Conservation (phyloP, 805 yeast species). For the Starmerella sirachaensis region DNA sequence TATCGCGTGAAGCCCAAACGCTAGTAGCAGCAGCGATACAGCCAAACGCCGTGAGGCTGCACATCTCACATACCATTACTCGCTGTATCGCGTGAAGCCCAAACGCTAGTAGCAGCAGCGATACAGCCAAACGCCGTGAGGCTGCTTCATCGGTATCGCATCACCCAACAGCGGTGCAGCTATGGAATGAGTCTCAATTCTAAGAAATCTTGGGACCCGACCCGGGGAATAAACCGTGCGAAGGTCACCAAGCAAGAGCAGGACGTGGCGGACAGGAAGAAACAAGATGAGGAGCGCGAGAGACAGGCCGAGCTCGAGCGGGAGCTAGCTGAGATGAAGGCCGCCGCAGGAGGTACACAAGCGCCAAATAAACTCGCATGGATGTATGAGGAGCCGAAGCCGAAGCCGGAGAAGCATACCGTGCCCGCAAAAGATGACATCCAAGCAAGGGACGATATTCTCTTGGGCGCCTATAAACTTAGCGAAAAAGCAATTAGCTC, state of each 20-base stretch:
- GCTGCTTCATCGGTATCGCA: no score
- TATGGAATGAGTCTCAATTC: conserved; percentile 41
- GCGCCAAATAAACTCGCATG: conserved; percentile 42
- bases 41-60: no score
- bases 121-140: no score
- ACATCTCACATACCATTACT: no score
- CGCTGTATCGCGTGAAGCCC: no score
- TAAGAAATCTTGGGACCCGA: conserved; percentile 96
- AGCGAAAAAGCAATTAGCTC: background rate
- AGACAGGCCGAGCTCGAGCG: conserved; percentile 52
- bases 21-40: no score
- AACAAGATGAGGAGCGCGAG: conserved; percentile 49
- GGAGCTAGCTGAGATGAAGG: conserved; percentile 42
- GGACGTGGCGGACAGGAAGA: conserved; percentile 57
- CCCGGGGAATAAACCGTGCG: conserved; percentile 67
- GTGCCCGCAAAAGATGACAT: background rate
- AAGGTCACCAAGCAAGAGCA: conserved; percentile 78
- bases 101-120: no score
- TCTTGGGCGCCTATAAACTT: background rate
- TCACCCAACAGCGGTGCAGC: no score
- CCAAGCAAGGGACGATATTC: no score
- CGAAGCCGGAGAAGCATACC: background rate
- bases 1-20: no score
- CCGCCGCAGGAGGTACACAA: conserved; percentile 29
- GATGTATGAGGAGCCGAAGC: conserved; percentile 60